phyloP scores from a whole-genome alignment of 495 filamentous ascomycete genomes.

The Aspergillus carlsbadensis region DNA sequence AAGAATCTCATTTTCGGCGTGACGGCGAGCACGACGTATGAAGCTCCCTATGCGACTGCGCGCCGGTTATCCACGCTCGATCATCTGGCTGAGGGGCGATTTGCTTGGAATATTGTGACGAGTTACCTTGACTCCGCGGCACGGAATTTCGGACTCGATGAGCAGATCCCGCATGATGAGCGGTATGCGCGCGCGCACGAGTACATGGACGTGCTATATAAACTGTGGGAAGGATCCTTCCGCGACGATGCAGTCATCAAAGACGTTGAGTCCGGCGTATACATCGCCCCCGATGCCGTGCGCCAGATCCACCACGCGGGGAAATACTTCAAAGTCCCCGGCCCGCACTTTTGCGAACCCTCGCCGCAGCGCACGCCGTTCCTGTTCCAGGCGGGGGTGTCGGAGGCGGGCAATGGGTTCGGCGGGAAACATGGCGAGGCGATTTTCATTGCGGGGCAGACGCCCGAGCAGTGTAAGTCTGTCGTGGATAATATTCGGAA shows the following conservation, averaged over 20 bases:
- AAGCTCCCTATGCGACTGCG: slow-evolving; percentile 67
- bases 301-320: slow-evolving; percentile 65
- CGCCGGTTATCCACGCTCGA: slow-evolving; percentile 64
- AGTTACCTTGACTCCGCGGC: slow-evolving; percentile 66
- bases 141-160: slow-evolving; percentile 55
- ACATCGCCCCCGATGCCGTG: slow-evolving; percentile 57
- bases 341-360: slow-evolving; percentile 64
- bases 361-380: slow-evolving; percentile 67
- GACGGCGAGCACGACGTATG: slow-evolving; percentile 66
- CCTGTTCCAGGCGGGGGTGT: slow-evolving; percentile 63
- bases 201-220: slow-evolving; percentile 67
- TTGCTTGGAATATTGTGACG: slow-evolving; percentile 70
- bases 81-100: slow-evolving; percentile 62
- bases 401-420: slow-evolving; percentile 59
- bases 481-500: slow-evolving; percentile 50
- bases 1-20: slow-evolving; percentile 66
- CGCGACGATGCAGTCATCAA: slow-evolving; percentile 57
- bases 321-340: slow-evolving; percentile 63
- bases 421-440: slow-evolving; percentile 60
- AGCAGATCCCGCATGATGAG: slow-evolving; percentile 64
- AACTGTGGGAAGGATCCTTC: slow-evolving; percentile 67
- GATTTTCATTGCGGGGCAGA: slow-evolving; percentile 51
- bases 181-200: slow-evolving; percentile 67
- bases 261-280: slow-evolving; percentile 40
- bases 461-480: slow-evolving; percentile 42